Conservation (phyloP, 2,329 filamentous ascomycete genomes). For the Seiridium cupressi region DNA sequence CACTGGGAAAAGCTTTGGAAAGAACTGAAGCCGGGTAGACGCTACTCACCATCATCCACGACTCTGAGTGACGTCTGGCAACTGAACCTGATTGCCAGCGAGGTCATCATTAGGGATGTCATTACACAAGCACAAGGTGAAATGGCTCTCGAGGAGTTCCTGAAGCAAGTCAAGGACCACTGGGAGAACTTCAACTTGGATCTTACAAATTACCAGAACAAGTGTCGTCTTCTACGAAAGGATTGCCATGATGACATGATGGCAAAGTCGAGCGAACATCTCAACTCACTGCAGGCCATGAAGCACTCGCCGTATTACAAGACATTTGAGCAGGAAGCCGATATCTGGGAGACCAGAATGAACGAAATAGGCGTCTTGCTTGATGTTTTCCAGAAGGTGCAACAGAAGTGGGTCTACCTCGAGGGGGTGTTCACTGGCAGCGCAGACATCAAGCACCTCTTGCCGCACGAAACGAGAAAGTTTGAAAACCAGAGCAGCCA, state of each 20-base stretch:
- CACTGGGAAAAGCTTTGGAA: slow-evolving; percentile 99
- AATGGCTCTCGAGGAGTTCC: slow-evolving; percentile 96
- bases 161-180: slow-evolving; percentile 92
- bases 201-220: slow-evolving; percentile 95
- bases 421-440: slow-evolving; percentile 99
- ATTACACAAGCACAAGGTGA: slow-evolving; percentile 96
- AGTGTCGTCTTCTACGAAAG: slow-evolving; percentile 92
- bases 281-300: slow-evolving; percentile 98
- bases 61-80: slow-evolving; percentile 99
- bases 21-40: slow-evolving; percentile 84
- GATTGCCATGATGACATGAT: slow-evolving; percentile 86
- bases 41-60: slow-evolving; percentile 91
- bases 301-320: slow-evolving; percentile 99
- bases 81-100: slow-evolving; percentile 82
- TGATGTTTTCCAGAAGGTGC: slow-evolving; percentile 99
- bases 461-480: slow-evolving; percentile 92
- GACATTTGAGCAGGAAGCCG: slow-evolving; percentile 97
- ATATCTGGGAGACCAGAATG: slow-evolving; percentile 95
- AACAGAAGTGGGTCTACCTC: slow-evolving; percentile 98
- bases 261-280: slow-evolving; percentile 95
- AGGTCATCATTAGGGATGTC: slow-evolving; percentile 85
- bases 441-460: slow-evolving; percentile 95
- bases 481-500: slow-evolving; percentile 99
- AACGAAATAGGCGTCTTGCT: slow-evolving; percentile 97
- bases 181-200: slow-evolving; percentile 96